Base-by-base conservation (phyloP, 2,329 filamentous ascomycete species). In the Fusarium coffeatum region DNA sequence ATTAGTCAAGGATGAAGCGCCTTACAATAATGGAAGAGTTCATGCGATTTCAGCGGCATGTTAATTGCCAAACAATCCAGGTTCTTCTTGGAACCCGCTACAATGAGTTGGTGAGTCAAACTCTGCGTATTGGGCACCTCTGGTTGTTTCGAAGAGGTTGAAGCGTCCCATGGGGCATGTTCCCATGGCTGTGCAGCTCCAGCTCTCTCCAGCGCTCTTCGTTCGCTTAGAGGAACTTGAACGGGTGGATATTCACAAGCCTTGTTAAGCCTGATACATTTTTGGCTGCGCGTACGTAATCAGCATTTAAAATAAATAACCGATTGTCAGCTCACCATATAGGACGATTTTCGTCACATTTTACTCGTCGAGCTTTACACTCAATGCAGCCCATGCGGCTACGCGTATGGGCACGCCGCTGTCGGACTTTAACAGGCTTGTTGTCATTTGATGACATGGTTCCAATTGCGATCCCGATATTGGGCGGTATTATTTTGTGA, bases 21-120 rank as follows among this genome's bases (percentile, higher is more conserved):
- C 46, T 15, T 30, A 64, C 61, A 64, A 16, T 64, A 64, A 27
- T 64, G 47, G 8, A 64, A 62, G 9, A 64, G 59, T 10, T 64
- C 61, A 9, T 63, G 59, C 9, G 61, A 64, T 25, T 50, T 64
- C 11, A 64, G 32, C 12, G 61, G 61, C 61, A 64, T 64, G 0
- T 63, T 32, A 10, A 64, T 64, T 1, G 61, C 34, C 5, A 64
- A 8, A 4, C 45, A 28, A 8, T 43, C 22, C 41, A 64, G 5
- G 4, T 22, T 62, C 34, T 41, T 55, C 5, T 28, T 16, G 13
- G 57, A 62, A 2, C 48, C 30, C 11, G 60, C 40, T 13, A 62
- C 22, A n/a, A 64, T 12, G 32, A 62, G 57, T 28, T 62, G 48
- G 8, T 25, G 48, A 25, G 27, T 32, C 11, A 64, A 28, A 20